Percentiles rank a stretch among this genome's conserved stretches.
Conservation (phyloP, 192 early-diverging fungal genomes). For the Mortierella hygrophila region DNA sequence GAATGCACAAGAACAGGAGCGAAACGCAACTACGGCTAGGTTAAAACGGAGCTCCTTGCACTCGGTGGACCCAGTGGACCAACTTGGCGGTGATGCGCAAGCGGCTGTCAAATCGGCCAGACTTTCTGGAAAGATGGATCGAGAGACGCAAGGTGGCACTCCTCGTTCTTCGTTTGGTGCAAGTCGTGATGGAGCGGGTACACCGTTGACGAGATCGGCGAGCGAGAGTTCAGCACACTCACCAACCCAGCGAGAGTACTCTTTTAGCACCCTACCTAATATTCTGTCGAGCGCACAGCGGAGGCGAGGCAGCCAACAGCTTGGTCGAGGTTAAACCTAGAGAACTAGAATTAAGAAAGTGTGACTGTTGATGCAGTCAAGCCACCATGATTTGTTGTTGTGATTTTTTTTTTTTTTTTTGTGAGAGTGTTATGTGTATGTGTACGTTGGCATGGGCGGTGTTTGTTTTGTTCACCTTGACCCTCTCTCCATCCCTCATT, state of each 20-base stretch:
- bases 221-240: conserved; percentile 4
- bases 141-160: neutral
- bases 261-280: conserved; percentile 35
- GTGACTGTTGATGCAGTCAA: neutral
- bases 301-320: conserved; percentile 38
- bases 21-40: neutral
- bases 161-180: neutral
- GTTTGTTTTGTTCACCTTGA: neutral
- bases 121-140: neutral
- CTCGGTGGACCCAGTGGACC: neutral
- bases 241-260: neutral
- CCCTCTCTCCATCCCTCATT: conserved; percentile 3
- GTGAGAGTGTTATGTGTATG: neutral
- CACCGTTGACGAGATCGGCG: neutral
- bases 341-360: neutral
- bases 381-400: conserved; percentile 21
- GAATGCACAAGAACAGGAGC: neutral
- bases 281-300: conserved; percentile 46
- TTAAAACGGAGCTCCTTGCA: conserved; percentile 20
- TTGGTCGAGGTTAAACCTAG: neutral
- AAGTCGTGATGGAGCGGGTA: neutral
- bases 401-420: conserved; percentile 28
- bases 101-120: neutral
- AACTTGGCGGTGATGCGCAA: neutral
- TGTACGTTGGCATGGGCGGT: neutral